Evolutionary conservation across 2,329 filamentous ascomycete species (phyloP), one percentile per base, ranked within the genome.

Genomic region (Ophiocordyceps robertsii): DNA sequence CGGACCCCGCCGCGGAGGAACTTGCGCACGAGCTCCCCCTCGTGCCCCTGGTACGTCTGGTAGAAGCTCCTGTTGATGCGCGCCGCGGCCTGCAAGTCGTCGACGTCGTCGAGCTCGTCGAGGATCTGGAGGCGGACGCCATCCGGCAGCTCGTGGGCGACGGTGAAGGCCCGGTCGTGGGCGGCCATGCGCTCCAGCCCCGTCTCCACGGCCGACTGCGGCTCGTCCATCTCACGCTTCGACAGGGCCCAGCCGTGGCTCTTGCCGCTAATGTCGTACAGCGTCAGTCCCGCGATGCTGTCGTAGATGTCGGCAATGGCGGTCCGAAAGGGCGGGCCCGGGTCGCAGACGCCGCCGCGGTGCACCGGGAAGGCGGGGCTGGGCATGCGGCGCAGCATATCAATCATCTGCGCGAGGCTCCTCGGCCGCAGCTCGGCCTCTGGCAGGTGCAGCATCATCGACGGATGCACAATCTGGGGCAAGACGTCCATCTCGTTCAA

Each of bases 261-360:
- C 48, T 61, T 61, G 0, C 69, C 68, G 14, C 64, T 68, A 1
- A 73, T 62, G 29, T 74, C 70, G 38, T 63, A 57, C 0, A 75
- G 57, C 2, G 68, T 72, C 5, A 75, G 46, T 0, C 71, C 72
- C 7, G 56, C 53, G 3, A 75, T 61, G 42, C 69, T 72, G 42
- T 71, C 70, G 44, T 66, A 71, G 2, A 75, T 66, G 44, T 74
- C 70, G 24, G 61, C 66, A 10, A 75, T 56, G 7, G 68, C 64
- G 5, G 59, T 57, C 9, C 68, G 62, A 41, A 75, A 72, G 0
- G 64, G 55, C 1, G 67, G 62, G 6, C 64, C 63, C 8, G 69
- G 69, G 44, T 75, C 72, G 49, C 72, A 75, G 1, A 70, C 62
- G 4, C 65, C 61, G 12, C 60, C 63, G 27, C 62, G 59, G 37